phyloP scores from a whole-genome alignment of 208 protist genomes.

The Angomonas desouzai region DNA sequence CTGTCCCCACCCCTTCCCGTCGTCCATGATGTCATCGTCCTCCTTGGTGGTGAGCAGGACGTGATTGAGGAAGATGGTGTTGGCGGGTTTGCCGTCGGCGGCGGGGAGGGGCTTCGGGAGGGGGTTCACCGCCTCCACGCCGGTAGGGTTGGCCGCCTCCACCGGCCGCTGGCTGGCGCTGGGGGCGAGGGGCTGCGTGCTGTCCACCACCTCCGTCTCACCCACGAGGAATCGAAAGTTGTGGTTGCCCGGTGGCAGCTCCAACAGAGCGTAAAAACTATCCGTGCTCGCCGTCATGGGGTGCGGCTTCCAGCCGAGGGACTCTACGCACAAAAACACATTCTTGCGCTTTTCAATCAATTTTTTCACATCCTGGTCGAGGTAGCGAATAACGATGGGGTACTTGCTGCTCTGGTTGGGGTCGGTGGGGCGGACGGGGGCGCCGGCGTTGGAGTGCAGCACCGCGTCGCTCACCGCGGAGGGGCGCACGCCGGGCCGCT shows the following conservation, averaged over 20 bases:
- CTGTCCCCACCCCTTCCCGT: slow-evolving; percentile 77
- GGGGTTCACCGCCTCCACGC: slow-evolving; percentile 18
- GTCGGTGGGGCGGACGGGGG: slow-evolving; percentile 10
- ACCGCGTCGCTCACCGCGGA: slow-evolving; percentile 38
- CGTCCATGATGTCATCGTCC: slow-evolving; percentile 80
- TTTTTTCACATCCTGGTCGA: slow-evolving; percentile 49
- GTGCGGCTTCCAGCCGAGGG: slow-evolving; percentile 60
- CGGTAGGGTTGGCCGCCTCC: neutral
- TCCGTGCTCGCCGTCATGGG: slow-evolving; percentile 82
- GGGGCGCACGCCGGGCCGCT: slow-evolving; percentile 27
- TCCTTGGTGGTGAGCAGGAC: slow-evolving; percentile 62
- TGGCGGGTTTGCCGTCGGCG: slow-evolving; percentile 55
- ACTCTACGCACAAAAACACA: slow-evolving; percentile 61
- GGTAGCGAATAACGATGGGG: slow-evolving; percentile 78
- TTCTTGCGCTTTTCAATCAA: slow-evolving; percentile 39
- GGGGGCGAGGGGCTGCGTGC: slow-evolving; percentile 60
- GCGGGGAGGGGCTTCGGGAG: slow-evolving; percentile 27
- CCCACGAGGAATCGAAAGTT: slow-evolving; percentile 80
- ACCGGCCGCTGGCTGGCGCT: slow-evolving; percentile 8
- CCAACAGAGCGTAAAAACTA: slow-evolving; percentile 80
- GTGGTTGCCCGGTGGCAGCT: slow-evolving; percentile 73
- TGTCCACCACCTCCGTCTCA: slow-evolving; percentile 65
- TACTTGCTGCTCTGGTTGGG: slow-evolving; percentile 23
- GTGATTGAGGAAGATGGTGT: slow-evolving; percentile 70
- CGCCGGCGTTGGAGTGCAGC: slow-evolving; percentile 27